phyloP scores from a whole-genome alignment of 1,284 basidiomycete genomes.

The Ganoderma boninense region DNA sequence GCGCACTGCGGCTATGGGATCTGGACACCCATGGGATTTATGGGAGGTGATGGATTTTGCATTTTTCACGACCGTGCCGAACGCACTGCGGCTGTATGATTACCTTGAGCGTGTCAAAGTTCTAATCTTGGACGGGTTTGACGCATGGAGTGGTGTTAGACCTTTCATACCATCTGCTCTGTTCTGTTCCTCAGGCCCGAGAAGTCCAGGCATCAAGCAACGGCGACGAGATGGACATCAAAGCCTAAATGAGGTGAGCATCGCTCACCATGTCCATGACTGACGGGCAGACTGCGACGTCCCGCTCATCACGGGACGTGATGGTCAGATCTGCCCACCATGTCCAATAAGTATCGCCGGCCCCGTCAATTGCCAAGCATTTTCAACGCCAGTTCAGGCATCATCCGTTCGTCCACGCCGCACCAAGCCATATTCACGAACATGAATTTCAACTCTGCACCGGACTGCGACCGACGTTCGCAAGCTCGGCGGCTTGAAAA shows the following conservation, averaged over 20 bases:
- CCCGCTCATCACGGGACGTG: too few relatives aligned
- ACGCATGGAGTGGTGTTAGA: not conserved
- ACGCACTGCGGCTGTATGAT: constrained; percentile 1
- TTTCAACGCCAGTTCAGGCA: not conserved
- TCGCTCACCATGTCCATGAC: not conserved
- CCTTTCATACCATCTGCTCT: not conserved
- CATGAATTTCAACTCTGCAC: not conserved
- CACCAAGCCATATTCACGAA: too few relatives aligned
- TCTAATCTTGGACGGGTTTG: not conserved
- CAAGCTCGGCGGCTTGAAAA: not conserved
- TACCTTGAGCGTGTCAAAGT: not conserved
- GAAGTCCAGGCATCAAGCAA: not conserved
- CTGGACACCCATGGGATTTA: not conserved
- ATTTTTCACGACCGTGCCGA: not conserved
- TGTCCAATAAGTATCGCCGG: not conserved
- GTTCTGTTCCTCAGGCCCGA: not conserved
- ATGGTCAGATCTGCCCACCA: not conserved
- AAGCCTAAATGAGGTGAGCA: not conserved
- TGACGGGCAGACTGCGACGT: not conserved
- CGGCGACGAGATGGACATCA: not conserved
- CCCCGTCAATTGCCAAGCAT: not conserved
- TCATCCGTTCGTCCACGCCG: not conserved
- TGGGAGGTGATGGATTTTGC: not conserved
- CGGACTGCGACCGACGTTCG: not conserved
- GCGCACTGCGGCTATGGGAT: not conserved